Evolutionary conservation across 768 basidiomycete genomes (phyloP), one percentile per base, ranked within the genome.

Genomic region (Auricularia auricula-judae): DNA sequence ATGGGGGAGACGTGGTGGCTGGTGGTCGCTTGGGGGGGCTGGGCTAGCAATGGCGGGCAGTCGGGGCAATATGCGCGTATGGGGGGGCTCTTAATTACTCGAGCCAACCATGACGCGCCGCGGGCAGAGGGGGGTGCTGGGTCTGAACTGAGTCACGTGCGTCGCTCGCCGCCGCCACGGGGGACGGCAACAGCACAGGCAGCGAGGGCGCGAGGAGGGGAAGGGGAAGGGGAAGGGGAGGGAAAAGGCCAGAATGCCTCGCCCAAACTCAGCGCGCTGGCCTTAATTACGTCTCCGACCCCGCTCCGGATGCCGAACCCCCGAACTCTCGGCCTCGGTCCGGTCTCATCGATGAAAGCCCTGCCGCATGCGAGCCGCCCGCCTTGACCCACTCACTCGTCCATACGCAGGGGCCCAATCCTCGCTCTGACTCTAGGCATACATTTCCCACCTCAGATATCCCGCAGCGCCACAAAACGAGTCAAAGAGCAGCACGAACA

Each of bases 31-130:
- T 63, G 42, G 51, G 61, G 69, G 62, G 67, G 70, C 60, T 66
- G 43, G 68, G 51, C 66, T 63, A 67, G 64, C 66, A 64, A 67
- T 36, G 66, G 63, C 42, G 36, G 63, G 67, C 56, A 61, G 62
- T 42, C 29, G 56, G 44, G 39, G 58, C 64, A 62, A 62, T 56
- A 33, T 42, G 58, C 61, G 66, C 65, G 64, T 66, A 70, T 72
- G 54, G 63, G 66, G 54, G 66, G 69, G 65, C 66, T 62, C 43
- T 63, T 60, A 61, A 70, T 74, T 75, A 76, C 75, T 73, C 68
- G 74, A 66, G 73, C 68, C 21, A 70, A 73, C 75, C 76, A 77
- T 77, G 76, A 73, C 70, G 71, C 47, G 67, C 69, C 29, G 29
- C 29, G 29, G 29, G 29, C 29, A 64, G 67, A 67, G 42, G 43